Conservation (phyloP, 2,329 filamentous ascomycete species). For the Monilinia aucupariae region DNA sequence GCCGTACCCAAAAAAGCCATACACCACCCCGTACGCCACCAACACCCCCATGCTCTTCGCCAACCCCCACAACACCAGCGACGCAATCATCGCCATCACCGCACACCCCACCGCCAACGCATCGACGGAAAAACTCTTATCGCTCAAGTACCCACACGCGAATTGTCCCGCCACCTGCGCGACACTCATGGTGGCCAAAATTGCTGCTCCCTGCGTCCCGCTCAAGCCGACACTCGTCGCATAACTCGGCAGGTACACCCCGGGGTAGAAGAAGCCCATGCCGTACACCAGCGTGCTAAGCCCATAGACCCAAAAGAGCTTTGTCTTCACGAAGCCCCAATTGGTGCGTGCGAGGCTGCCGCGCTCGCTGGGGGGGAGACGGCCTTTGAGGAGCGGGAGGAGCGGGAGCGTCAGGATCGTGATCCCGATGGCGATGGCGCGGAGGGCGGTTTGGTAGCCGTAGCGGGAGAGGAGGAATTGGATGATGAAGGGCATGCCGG, state of each 20-base stretch:
- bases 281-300: slow-evolving; percentile 48
- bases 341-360: slow-evolving; percentile 24
- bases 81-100: slow-evolving; percentile 42
- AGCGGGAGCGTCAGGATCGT: slow-evolving; percentile 40
- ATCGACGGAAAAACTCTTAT: slow-evolving; percentile 40
- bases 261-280: slow-evolving; percentile 50
- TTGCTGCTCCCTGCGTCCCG: slow-evolving; percentile 56
- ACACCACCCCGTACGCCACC: slow-evolving; percentile 45
- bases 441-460: slow-evolving; percentile 40
- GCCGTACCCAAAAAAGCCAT: slow-evolving; percentile 51
- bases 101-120: slow-evolving; percentile 41
- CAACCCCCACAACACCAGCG: slow-evolving; percentile 49
- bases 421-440: slow-evolving; percentile 38
- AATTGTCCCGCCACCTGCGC: slow-evolving; percentile 45
- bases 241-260: slow-evolving; percentile 47
- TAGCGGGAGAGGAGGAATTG: slow-evolving; percentile 34
- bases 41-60: slow-evolving; percentile 42
- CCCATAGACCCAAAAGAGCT: slow-evolving; percentile 45
- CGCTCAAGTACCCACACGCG: slow-evolving; percentile 46
- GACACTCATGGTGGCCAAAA: slow-evolving; percentile 46
- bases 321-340: slow-evolving; percentile 40
- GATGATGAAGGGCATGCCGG: background rate
- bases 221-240: slow-evolving; percentile 50
- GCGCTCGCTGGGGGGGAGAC: slow-evolving; percentile 40
- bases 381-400: slow-evolving; percentile 39